A percentile compares a stretch with the other conserved stretches of the same genome.
Evolutionary conservation across 139 green algal species (phyloP).

Genomic region (Chlorella sp.): DNA sequence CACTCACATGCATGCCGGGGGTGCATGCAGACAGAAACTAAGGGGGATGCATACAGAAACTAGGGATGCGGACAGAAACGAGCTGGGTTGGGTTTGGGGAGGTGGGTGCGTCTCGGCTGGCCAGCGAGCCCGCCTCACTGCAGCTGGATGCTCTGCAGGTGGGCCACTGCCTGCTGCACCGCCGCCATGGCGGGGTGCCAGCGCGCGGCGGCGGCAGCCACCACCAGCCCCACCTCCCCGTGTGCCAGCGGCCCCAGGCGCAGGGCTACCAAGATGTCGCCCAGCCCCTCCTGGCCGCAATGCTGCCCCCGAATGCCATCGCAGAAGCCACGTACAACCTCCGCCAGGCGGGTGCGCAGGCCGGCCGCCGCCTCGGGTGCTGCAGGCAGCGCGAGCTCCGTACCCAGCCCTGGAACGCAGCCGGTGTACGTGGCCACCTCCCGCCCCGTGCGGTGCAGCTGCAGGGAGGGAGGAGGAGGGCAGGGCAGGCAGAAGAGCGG

Average conservation of each 20-base stretch:
- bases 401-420: background rate
- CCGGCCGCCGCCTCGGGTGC: background rate
- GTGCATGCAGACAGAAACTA: no score
- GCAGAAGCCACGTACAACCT: background rate
- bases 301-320: background rate
- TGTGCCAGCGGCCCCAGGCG: constrained; percentile 11
- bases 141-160: constrained; percentile 35
- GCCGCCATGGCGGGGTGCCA: constrained; percentile 11
- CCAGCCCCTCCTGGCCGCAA: background rate
- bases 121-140: background rate
- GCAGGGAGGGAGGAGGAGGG: background rate
- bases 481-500: no score
- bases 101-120: no score
- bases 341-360: background rate
- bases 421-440: constrained; percentile 31
- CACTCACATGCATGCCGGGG: no score
- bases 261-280: constrained; percentile 25
- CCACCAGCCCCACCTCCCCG: constrained; percentile 10
- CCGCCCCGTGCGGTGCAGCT: constrained; percentile 2
- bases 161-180: constrained; percentile 7
- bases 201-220: background rate
- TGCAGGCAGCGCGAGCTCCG: background rate
- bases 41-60: no score
- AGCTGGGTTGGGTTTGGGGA: no score
- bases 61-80: no score